Conservation (phyloP, 2,329 filamentous ascomycete species). For the Boeremia exigua region DNA sequence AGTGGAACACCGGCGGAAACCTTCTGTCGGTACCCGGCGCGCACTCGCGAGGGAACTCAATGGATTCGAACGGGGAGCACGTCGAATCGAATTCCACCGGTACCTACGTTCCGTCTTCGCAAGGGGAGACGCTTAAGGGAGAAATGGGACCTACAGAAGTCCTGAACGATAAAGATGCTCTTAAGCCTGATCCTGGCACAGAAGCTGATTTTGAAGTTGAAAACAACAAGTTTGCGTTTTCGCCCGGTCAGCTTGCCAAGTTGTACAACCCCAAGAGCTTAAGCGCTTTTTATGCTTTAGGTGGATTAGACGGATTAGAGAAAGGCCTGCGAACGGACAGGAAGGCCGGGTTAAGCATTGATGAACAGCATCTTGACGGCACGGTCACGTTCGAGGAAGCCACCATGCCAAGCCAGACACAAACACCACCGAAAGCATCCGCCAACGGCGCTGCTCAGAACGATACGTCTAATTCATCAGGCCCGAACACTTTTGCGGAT, state of each 20-base stretch:
- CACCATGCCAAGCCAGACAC: conserved; percentile 35
- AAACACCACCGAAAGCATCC: conserved; percentile 28
- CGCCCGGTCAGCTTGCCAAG: conserved; percentile 80
- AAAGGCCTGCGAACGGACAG: conserved; percentile 73
- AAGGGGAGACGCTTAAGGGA: conserved; percentile 52
- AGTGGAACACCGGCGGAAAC: conserved; percentile 61
- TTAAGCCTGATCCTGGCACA: conserved; percentile 77
- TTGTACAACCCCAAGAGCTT: conserved; percentile 81
- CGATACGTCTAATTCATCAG: conserved; percentile 11
- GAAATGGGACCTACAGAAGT: conserved; percentile 58
- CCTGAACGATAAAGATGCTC: conserved; percentile 69
- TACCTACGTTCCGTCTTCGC: conserved; percentile 60
- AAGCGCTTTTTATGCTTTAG: conserved; percentile 75
- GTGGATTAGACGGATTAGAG: conserved; percentile 74
- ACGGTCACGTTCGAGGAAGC: conserved; percentile 72
- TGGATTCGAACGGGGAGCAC: conserved; percentile 67
- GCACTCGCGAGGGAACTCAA: conserved; percentile 69
- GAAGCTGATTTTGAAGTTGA: conserved; percentile 77
- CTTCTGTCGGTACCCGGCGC: conserved; percentile 69
- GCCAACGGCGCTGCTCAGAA: conserved; percentile 10
- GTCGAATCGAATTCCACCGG: conserved; percentile 63
- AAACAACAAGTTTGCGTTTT: conserved; percentile 81
- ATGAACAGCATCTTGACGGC: conserved; percentile 71
- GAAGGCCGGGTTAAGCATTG: conserved; percentile 69
- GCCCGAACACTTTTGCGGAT: conserved; percentile 58